A percentile compares a stretch with the other conserved stretches of the same genome.
Evolutionary conservation across 2,329 filamentous ascomycete genomes (phyloP).

Genomic region (Sarocladiaceae sp.): DNA sequence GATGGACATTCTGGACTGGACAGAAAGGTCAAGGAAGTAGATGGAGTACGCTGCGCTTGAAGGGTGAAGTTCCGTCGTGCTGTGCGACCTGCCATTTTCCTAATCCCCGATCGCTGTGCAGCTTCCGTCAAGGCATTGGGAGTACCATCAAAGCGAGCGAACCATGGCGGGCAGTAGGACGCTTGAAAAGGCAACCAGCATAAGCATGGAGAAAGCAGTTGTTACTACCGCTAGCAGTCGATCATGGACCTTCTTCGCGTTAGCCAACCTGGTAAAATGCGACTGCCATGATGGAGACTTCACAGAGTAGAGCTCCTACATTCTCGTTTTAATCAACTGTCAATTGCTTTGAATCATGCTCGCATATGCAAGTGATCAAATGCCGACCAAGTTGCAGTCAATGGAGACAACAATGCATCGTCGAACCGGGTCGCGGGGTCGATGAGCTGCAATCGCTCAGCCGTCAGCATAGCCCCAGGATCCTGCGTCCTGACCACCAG

Average conservation of each 20-base stretch:
- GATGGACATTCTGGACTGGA: too few species aligned
- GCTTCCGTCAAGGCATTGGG: background rate
- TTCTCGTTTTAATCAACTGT: background rate
- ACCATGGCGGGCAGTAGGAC: background rate
- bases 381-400: background rate
- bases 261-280: background rate
- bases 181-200: background rate
- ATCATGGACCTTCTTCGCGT: background rate
- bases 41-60: too few species aligned
- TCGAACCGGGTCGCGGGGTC: background rate
- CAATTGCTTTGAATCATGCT: background rate
- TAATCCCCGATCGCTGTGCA: background rate
- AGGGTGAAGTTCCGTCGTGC: too few species aligned
- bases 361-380: background rate
- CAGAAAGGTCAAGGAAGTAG: too few species aligned
- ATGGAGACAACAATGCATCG: background rate
- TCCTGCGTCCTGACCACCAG: background rate
- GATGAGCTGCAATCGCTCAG: background rate
- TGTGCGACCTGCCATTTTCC: too few species aligned
- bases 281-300: background rate
- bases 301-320: background rate
- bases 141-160: background rate
- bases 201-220: background rate
- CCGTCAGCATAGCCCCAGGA: constrained; percentile 2
- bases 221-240: background rate